Conservation (phyloP, 148 eudicot species). For the Persicaria tinctoria region DNA sequence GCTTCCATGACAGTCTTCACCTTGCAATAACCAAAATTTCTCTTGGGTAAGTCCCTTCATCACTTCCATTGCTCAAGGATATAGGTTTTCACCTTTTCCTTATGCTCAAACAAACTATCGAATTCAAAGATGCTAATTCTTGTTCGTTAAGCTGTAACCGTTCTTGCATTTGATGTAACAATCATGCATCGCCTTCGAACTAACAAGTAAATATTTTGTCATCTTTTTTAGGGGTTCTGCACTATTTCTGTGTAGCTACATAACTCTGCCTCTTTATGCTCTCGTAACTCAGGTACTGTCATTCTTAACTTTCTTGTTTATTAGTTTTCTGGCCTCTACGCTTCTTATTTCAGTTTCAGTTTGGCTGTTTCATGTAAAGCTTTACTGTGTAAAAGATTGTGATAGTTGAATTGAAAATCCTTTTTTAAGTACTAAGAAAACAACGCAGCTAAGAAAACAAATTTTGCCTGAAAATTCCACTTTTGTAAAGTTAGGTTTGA, state of each 20-base stretch:
- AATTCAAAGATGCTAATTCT: background rate
- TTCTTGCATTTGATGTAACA: background rate
- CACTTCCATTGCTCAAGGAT: background rate
- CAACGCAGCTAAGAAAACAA: too few relatives aligned
- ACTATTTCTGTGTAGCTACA: conserved; percentile 72
- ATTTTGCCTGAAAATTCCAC: too few relatives aligned
- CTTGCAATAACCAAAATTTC: conserved; percentile 41
- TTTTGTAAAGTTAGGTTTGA: too few relatives aligned
- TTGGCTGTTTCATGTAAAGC: too few relatives aligned
- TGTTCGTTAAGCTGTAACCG: background rate
- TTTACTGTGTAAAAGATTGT: too few relatives aligned
- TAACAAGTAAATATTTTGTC: background rate
- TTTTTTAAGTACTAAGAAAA: too few relatives aligned
- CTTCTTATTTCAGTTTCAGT: background rate
- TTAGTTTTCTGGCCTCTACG: background rate
- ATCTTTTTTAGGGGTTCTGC: conserved; percentile 40
- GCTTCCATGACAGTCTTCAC: conserved; percentile 44
- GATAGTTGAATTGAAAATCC: too few relatives aligned
- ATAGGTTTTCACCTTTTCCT: background rate
- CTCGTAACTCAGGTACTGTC: conserved; percentile 78
- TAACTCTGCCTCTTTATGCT: conserved; percentile 83
- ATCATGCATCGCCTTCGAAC: background rate
- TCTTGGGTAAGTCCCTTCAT: conserved; percentile 51
- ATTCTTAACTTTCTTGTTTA: background rate
- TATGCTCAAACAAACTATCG: background rate